Evolutionary conservation across 2,329 filamentous ascomycete species (phyloP).

Genomic region (Zopfia rhizophila): DNA sequence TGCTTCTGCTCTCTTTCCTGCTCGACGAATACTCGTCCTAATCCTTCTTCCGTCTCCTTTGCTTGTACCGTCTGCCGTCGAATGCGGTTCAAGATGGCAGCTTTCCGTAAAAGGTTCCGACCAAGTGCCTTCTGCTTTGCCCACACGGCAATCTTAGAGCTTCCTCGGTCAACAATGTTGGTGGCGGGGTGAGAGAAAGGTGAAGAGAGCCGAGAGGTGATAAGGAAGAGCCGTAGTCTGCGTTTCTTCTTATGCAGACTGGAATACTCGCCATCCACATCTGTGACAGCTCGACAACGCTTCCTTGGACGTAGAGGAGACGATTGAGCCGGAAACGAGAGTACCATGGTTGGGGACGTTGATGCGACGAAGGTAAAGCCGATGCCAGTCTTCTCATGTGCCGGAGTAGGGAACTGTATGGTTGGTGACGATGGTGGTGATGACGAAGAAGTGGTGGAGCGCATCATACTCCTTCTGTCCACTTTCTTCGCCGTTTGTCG

Average conservation of each 20-base stretch:
- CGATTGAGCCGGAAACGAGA: constrained; percentile 47
- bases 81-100: constrained; percentile 72
- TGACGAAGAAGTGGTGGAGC: constrained; percentile 21
- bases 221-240: constrained; percentile 68
- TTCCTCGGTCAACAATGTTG: constrained; percentile 73
- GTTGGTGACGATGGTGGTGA: constrained; percentile 15
- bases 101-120: constrained; percentile 68
- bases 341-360: constrained; percentile 39
- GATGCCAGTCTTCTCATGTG: constrained; percentile 8
- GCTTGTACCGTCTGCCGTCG: constrained; percentile 52
- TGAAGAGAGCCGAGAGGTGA: constrained; percentile 75
- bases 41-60: constrained; percentile 28
- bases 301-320: constrained; percentile 53
- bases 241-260: constrained; percentile 71
- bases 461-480: constrained; percentile 44
- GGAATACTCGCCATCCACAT: constrained; percentile 66
- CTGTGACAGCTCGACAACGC: constrained; percentile 63
- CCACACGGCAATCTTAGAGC: constrained; percentile 59
- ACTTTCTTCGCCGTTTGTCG: constrained; percentile 40
- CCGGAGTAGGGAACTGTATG: constrained; percentile 23
- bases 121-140: constrained; percentile 60
- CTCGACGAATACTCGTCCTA: constrained; percentile 34
- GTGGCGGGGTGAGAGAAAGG: constrained; percentile 76
- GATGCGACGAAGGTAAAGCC: constrained; percentile 48
- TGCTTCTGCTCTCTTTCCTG: constrained; percentile 45